These are phyloP conservation scores for Arachis hypogaea DNA, from an alignment of 306 rosid species.

Conservation along the genomic window DNA sequence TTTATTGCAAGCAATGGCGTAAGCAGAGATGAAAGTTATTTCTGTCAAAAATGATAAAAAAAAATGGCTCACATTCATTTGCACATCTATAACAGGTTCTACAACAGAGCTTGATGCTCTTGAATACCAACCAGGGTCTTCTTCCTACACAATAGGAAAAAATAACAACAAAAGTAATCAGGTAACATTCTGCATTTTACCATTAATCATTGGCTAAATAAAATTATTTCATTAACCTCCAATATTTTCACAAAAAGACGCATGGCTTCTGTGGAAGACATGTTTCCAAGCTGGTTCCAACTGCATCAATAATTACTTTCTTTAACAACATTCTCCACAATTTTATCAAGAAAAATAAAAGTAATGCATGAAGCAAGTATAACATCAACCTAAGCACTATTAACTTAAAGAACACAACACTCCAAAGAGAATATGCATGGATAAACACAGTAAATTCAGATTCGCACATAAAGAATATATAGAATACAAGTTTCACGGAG, in stretches of 20 bases:
- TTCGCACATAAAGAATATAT: slow-evolving; percentile 4
- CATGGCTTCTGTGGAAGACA: slow-evolving; percentile 47
- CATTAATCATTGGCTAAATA: slow-evolving; percentile 24
- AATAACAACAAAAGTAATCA: slow-evolving; percentile 25
- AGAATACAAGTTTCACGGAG: slow-evolving; percentile 13
- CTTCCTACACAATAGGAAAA: no score
- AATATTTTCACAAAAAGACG: slow-evolving; percentile 97
- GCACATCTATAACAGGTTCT: no score
- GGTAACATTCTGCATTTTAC: slow-evolving; percentile 27
- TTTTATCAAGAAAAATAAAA: neutral
- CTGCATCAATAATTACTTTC: no score
- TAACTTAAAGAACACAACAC: neutral
- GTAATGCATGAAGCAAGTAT: neutral
- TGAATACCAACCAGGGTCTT: no score
- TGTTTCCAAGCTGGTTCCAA: no score
- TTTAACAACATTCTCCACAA: no score
- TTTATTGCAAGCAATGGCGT: no score
- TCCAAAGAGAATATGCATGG: slow-evolving; percentile 7
- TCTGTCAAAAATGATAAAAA: no score
- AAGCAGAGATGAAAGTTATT: no score
- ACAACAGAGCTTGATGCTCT: no score
- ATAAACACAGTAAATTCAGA: slow-evolving; percentile 18
- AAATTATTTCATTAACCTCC: slow-evolving; percentile 59
- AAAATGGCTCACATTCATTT: no score
- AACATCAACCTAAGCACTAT: slow-evolving; percentile 2